Percentiles rank a stretch among this genome's conserved stretches.
These are phyloP conservation scores for Parathielavia appendiculata DNA, from an alignment of 495 filamentous ascomycete species.

Conservation along the genomic window DNA sequence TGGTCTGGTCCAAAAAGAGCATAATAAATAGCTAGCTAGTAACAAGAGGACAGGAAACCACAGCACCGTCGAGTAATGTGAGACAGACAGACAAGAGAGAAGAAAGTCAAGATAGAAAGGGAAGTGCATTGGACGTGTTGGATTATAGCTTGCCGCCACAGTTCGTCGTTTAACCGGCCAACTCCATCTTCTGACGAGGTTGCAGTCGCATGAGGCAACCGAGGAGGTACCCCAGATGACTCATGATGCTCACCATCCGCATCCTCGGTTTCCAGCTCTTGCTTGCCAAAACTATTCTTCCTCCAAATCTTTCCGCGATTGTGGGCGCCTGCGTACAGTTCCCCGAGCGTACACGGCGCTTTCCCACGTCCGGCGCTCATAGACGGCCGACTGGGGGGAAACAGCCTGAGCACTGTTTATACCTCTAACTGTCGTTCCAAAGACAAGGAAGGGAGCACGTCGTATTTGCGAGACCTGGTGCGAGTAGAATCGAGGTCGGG, in stretches of 20 bases:
- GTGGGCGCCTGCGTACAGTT: conserved; percentile 1
- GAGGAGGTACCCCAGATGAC: not conserved
- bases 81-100: conserved; percentile 15
- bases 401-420: not conserved
- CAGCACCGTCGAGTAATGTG: conserved; percentile 19
- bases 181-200: conserved; percentile 5
- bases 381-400: not conserved
- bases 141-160: conserved; percentile 6
- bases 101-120: conserved; percentile 17
- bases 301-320: not conserved
- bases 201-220: not conserved
- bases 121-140: conserved; percentile 4
- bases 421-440: conserved; percentile 12
- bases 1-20: conserved; percentile 16
- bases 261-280: conserved; percentile 4
- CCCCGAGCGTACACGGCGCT: conserved; percentile 1
- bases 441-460: conserved; percentile 11
- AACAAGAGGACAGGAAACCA: conserved; percentile 15
- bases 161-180: conserved; percentile 1
- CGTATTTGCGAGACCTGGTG: not conserved
- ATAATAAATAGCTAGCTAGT: conserved; percentile 25
- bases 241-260: not conserved
- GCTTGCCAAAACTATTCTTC: conserved; percentile 8
- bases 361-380: conserved; percentile 2
- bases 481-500: conserved; percentile 10